These are phyloP conservation scores for Tetrapyrgos nigripes DNA, from an alignment of 1,284 basidiomycete genomes.

Conservation along the genomic window DNA sequence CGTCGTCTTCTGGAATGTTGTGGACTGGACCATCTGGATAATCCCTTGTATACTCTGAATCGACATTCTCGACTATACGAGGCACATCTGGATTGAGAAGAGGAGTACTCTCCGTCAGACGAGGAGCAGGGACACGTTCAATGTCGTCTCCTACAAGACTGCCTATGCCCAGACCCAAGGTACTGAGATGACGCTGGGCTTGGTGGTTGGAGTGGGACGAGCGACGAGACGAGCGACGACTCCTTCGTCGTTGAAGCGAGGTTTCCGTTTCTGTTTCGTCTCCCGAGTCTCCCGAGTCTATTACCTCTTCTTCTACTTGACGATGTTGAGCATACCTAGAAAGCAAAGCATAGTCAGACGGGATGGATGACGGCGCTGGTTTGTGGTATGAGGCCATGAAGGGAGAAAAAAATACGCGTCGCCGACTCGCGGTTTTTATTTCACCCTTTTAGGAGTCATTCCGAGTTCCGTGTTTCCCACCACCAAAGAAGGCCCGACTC, in stretches of 20 bases:
- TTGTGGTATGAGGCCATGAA: slow-evolving; percentile 43
- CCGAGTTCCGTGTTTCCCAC: neutral
- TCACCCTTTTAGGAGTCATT: neutral
- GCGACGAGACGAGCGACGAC: neutral
- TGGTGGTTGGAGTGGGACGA: neutral
- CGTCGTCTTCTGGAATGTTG: neutral
- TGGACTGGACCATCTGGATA: neutral
- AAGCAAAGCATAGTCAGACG: slow-evolving; percentile 67
- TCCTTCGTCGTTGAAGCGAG: neutral
- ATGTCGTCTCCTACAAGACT: slow-evolving; percentile 45
- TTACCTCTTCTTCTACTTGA: neutral
- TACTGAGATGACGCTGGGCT: slow-evolving; percentile 10
- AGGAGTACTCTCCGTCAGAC: slow-evolving; percentile 44
- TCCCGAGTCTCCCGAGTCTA: slow-evolving; percentile 10
- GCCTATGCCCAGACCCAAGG: slow-evolving; percentile 61
- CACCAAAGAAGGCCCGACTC: neutral
- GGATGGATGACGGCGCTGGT: slow-evolving; percentile 60
- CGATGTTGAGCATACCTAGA: slow-evolving; percentile 50
- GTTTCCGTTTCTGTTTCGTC: slow-evolving; percentile 10
- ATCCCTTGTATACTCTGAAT: neutral
- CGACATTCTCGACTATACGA: slow-evolving; percentile 28
- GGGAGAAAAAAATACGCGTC: neutral
- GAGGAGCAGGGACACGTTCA: slow-evolving; percentile 39
- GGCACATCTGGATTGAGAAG: slow-evolving; percentile 41
- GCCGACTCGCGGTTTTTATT: neutral